A percentile compares a stretch with the other conserved stretches of the same genome.
These are phyloP conservation scores for Achaetomium macrosporum DNA, from an alignment of 2,329 filamentous ascomycete genomes.

Conservation along the genomic window DNA sequence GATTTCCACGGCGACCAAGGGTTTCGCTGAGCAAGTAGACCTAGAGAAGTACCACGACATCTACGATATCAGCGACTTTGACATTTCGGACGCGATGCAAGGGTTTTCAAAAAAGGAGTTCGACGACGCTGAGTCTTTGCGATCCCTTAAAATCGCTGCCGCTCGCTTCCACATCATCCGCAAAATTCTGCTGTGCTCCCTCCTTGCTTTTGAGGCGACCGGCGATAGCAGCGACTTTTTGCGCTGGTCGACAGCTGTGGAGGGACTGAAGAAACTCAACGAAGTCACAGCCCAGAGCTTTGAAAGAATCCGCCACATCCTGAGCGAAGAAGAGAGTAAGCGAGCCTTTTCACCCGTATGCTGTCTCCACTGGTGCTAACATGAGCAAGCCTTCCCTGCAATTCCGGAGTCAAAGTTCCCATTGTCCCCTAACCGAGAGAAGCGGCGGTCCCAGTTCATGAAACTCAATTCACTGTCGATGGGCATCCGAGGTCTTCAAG, in stretches of 20 bases:
- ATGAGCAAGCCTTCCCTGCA: slow-evolving; percentile 42
- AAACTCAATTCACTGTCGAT: slow-evolving; percentile 85
- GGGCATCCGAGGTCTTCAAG: slow-evolving; percentile 85
- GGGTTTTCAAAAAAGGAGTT: slow-evolving; percentile 60
- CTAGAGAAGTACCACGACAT: slow-evolving; percentile 91
- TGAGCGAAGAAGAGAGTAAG: slow-evolving; percentile 76
- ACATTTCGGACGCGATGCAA: slow-evolving; percentile 63
- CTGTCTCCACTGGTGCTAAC: slow-evolving; percentile 17
- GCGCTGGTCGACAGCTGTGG: slow-evolving; percentile 72
- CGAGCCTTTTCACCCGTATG: slow-evolving; percentile 17
- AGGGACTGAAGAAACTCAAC: slow-evolving; percentile 64
- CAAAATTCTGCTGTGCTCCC: slow-evolving; percentile 80
- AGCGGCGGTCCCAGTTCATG: slow-evolving; percentile 78
- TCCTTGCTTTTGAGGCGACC: slow-evolving; percentile 79
- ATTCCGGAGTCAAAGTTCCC: slow-evolving; percentile 53
- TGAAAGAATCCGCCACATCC: slow-evolving; percentile 59
- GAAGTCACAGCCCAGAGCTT: slow-evolving; percentile 56
- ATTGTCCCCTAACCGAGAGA: slow-evolving; percentile 69
- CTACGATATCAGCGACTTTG: slow-evolving; percentile 70
- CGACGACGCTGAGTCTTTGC: slow-evolving; percentile 72
- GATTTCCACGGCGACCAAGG: slow-evolving; percentile 61
- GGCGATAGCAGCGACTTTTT: slow-evolving; percentile 70
- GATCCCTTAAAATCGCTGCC: slow-evolving; percentile 73
- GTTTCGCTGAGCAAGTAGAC: slow-evolving; percentile 71
- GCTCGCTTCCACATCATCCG: slow-evolving; percentile 74